These are phyloP conservation scores for Aspergillus ochraceoroseus DNA, from an alignment of 2,329 filamentous ascomycete genomes.

Conservation along the genomic window DNA sequence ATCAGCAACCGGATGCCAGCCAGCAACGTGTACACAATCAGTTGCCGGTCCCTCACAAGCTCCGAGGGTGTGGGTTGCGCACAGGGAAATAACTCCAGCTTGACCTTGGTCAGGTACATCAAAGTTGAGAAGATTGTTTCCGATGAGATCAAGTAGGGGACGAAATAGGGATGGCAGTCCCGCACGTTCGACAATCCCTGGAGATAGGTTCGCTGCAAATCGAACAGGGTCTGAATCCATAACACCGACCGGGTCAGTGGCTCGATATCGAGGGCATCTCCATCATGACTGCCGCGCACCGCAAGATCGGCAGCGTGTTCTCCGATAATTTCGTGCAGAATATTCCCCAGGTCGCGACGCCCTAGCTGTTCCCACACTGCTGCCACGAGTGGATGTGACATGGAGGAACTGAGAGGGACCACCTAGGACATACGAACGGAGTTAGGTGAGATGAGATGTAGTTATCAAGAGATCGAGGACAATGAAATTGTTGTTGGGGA, in stretches of 20 bases:
- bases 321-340: constrained; percentile 35
- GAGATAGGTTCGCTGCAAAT: constrained; percentile 34
- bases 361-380: constrained; percentile 36
- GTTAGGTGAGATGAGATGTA: too few relatives aligned
- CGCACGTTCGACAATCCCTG: constrained; percentile 26
- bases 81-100: constrained; percentile 30
- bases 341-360: constrained; percentile 33
- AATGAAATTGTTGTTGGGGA: constrained; percentile 6
- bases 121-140: constrained; percentile 33
- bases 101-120: constrained; percentile 34
- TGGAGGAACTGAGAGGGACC: constrained; percentile 16
- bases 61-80: constrained; percentile 24
- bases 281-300: constrained; percentile 23
- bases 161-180: constrained; percentile 30
- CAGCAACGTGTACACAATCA: constrained; percentile 28
- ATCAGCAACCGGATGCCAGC: constrained; percentile 34
- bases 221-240: constrained; percentile 38
- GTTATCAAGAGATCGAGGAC: too few relatives aligned
- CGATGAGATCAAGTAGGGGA: constrained; percentile 29
- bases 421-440: constrained; percentile 17
- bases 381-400: constrained; percentile 33
- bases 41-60: constrained; percentile 18
- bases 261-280: constrained; percentile 22
- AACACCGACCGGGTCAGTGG: constrained; percentile 28
- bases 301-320: constrained; percentile 32